Evolutionary conservation across 768 basidiomycete species (phyloP), one percentile per base, ranked within the genome.

Genomic region (Hebeloma cylindrosporum): DNA sequence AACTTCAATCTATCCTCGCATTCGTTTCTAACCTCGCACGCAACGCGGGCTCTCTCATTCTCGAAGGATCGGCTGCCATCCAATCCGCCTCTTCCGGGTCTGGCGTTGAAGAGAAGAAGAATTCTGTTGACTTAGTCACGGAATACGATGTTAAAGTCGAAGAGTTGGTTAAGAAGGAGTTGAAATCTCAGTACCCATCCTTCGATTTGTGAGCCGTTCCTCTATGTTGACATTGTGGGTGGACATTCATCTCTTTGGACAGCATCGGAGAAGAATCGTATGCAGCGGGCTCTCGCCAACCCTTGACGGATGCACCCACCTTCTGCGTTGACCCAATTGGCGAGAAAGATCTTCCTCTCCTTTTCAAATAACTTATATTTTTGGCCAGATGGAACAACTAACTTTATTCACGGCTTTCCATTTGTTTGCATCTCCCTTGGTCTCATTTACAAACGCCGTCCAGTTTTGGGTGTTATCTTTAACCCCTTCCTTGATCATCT

Each of bases 321-420:
- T 99, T 88, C 71, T 96, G 95, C 57, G 89, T 95, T 32, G 94
- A 98, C 62, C 94, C 94, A 23, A 95, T 96, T 45, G 93, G 88
- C 85, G 53, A 23, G 30, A n/a, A 25, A 43, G 73, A 57, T 9
- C 18, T 23, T 17, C 31, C 21, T 22, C 16, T 28, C 3, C 36
- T 39, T 22, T 43, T 7, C 8, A 7, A 13, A 27, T 18, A 29
- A 18, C 22, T 28, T 23, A 21, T 37, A 2, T 6, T 10, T 21
- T 26, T 26, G 25, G 22, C 9, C 55, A 89, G 88, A 91, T 58
- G 89, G 90, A 10, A 93, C 90, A 3, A 93, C 91, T 31, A 94
- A 93, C 63, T 90, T 92, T 57, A 73, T 90, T 14, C 86, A 89
- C 53, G 83, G 85, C 27, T 89, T 93, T 61, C 91, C 92, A 7